These are phyloP conservation scores for Articulospora tetracladia DNA, from an alignment of 495 filamentous ascomycete genomes.

Conservation along the genomic window DNA sequence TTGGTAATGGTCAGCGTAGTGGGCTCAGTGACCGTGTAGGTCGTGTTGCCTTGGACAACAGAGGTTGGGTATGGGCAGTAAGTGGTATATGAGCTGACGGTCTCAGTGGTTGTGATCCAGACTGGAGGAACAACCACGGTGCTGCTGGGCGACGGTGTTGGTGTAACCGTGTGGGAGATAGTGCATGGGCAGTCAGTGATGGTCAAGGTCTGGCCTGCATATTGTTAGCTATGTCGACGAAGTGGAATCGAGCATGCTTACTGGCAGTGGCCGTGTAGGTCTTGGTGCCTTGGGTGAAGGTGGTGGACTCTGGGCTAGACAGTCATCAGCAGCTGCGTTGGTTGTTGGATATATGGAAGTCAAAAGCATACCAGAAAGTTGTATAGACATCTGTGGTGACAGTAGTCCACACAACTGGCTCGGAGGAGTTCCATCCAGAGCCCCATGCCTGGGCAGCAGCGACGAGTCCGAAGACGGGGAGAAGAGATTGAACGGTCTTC, in stretches of 20 bases:
- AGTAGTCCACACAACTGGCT: conserved; percentile 32
- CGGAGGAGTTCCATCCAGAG: conserved; percentile 6
- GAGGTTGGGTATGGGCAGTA: conserved; percentile 61
- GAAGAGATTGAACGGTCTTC: conserved; percentile 33
- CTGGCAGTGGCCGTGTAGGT: conserved; percentile 20
- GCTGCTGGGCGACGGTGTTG: neutral
- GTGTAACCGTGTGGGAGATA: conserved; percentile 25
- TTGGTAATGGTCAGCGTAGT: conserved; percentile 56
- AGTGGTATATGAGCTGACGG: conserved; percentile 59
- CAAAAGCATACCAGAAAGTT: neutral
- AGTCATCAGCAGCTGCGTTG: conserved; percentile 26
- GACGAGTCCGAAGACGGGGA: conserved; percentile 32
- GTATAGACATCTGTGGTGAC: conserved; percentile 34
- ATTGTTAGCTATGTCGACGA: conserved; percentile 6
- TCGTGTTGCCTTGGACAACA: conserved; percentile 48
- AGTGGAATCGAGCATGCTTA: neutral
- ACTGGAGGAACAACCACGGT: conserved; percentile 1
- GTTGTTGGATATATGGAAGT: neutral
- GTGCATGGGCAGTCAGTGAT: conserved; percentile 41
- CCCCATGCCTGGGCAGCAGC: conserved; percentile 27
- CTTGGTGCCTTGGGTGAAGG: conserved; percentile 18
- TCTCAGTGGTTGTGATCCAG: conserved; percentile 47
- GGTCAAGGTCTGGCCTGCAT: conserved; percentile 31
- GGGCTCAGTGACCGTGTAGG: conserved; percentile 58
- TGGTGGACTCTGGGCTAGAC: conserved; percentile 30